A percentile compares a stretch with the other conserved stretches of the same genome.
Conservation (phyloP, 2,329 filamentous ascomycete genomes). For the Fusarium penzigii region DNA sequence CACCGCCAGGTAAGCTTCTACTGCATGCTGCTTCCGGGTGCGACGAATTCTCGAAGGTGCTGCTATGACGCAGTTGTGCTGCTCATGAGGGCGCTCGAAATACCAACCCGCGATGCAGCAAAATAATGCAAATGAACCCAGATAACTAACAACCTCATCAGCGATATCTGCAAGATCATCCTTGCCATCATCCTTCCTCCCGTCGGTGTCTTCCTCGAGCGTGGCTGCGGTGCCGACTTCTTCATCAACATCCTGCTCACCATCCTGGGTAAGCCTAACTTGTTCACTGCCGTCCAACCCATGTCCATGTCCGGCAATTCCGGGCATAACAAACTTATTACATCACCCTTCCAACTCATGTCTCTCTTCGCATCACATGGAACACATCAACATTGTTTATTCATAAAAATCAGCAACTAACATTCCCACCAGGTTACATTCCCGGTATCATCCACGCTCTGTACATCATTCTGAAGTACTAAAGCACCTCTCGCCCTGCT, state of each 20-base stretch:
- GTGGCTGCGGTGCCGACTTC: constrained; percentile 82
- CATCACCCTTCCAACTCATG: neutral
- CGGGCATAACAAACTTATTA: constrained; percentile 11
- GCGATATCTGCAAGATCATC: constrained; percentile 69
- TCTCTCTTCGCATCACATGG: neutral
- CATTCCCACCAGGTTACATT: constrained; percentile 51
- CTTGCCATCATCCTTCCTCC: constrained; percentile 88
- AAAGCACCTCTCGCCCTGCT: constrained; percentile 35
- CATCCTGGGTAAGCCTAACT: constrained; percentile 56
- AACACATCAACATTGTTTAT: neutral
- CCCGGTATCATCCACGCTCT: constrained; percentile 90
- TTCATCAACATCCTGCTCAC: constrained; percentile 93
- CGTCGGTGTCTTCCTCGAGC: constrained; percentile 91
- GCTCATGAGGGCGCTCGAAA: neutral
- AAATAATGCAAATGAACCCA: neutral
- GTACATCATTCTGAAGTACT: constrained; percentile 93
- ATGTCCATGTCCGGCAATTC: constrained; percentile 38
- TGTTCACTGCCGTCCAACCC: constrained; percentile 2
- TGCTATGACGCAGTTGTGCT: constrained; percentile 6
- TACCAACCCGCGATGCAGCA: neutral
- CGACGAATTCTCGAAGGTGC: constrained; percentile 17
- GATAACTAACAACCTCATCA: constrained; percentile 21
- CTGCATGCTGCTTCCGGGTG: neutral
- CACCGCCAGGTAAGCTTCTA: constrained; percentile 54
- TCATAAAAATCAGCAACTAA: constrained; percentile 13